Conservation (phyloP, 345 rosid genomes). For the Leavenworthia alabamica region DNA sequence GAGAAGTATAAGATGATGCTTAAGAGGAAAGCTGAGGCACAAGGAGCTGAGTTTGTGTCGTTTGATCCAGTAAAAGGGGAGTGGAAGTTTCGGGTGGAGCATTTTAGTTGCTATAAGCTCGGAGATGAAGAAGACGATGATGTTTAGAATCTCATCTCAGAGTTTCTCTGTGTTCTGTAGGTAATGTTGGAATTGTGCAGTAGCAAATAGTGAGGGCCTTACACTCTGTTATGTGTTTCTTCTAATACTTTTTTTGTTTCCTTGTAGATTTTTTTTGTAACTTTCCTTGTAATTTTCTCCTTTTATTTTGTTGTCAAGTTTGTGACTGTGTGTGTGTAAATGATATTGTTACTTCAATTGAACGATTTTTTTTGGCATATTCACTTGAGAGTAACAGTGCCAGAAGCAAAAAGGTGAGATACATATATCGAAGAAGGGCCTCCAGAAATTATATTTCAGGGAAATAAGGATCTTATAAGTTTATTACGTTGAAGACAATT, state of each 20-base stretch:
- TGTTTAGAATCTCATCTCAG: conserved; percentile 5
- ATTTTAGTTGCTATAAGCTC: conserved; percentile 70
- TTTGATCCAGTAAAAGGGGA: conserved; percentile 77
- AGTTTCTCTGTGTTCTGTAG: conserved; percentile 4
- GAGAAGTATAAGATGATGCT: conserved; percentile 84
- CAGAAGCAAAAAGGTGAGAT: no score
- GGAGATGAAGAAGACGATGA: conserved; percentile 40
- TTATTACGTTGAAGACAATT: no score
- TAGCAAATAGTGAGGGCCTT: conserved; percentile 5
- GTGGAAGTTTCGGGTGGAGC: conserved; percentile 87
- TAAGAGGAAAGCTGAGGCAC: conserved; percentile 76
- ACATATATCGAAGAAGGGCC: no score
- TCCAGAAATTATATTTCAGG: no score
- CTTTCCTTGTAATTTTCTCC: neutral
- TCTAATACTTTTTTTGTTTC: neutral
- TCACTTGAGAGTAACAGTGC: no score
- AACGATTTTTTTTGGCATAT: no score
- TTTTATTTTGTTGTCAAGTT: neutral
- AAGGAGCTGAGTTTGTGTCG: conserved; percentile 85
- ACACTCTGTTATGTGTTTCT: conserved; percentile 5
- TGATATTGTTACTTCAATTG: no score
- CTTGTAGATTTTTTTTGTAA: neutral
- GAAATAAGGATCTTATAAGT: no score
- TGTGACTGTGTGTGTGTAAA: no score
- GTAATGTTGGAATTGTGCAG: conserved; percentile 10